Conservation (phyloP, 2,329 filamentous ascomycete genomes). For the Magnaporthiopsis rhizophila region DNA sequence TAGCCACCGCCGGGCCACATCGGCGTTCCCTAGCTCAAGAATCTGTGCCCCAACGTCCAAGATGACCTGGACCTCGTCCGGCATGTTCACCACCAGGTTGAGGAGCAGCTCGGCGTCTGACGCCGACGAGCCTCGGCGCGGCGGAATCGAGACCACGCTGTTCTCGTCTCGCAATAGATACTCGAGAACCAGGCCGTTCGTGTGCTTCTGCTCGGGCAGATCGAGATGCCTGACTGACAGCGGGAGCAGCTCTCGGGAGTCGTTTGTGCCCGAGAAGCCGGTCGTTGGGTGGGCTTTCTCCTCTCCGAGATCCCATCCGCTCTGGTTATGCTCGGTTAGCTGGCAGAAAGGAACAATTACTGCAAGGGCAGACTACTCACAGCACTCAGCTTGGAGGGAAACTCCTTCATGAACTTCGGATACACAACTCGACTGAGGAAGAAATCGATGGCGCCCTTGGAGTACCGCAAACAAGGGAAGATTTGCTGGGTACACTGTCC, state of each 20-base stretch:
- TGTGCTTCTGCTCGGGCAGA: conserved; percentile 46
- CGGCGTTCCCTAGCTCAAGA: conserved; percentile 51
- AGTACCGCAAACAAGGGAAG: conserved; percentile 43
- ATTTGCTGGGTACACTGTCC: conserved; percentile 37
- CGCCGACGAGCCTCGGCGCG: conserved; percentile 16
- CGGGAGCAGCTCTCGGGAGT: conserved; percentile 51
- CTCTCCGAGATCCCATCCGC: conserved; percentile 57
- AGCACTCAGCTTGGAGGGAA: conserved; percentile 52
- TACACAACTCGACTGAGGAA: conserved; percentile 54
- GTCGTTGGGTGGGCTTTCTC: conserved; percentile 41
- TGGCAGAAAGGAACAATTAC: no score
- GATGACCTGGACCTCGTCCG: conserved; percentile 44
- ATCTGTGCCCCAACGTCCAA: conserved; percentile 66
- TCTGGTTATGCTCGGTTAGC: background rate
- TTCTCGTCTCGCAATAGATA: conserved; percentile 40
- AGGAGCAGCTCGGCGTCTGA: conserved; percentile 37
- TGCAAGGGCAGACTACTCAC: conserved; percentile 20
- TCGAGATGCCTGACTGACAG: conserved; percentile 48
- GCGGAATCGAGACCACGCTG: conserved; percentile 37
- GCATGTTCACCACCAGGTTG: conserved; percentile 27
- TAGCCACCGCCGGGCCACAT: conserved; percentile 49
- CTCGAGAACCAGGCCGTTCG: conserved; percentile 58
- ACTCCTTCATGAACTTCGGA: conserved; percentile 53
- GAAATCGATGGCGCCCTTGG: conserved; percentile 53
- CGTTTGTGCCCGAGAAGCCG: conserved; percentile 65